Conservation (phyloP, 352 stramenopile species). For the Globisporangium irregulare region DNA sequence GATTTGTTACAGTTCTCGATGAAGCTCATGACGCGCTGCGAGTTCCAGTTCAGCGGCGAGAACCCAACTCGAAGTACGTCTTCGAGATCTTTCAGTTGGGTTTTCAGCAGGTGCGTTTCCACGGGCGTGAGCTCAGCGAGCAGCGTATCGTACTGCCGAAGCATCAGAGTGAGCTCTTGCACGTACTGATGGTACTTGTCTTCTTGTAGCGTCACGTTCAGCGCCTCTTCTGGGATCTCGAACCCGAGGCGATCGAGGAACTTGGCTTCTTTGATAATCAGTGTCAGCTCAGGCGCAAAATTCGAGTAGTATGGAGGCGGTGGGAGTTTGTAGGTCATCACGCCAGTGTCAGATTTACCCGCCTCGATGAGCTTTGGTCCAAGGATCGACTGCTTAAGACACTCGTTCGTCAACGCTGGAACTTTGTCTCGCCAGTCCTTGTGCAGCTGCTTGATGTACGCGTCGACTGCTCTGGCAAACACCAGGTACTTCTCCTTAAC, state of each 20-base stretch:
- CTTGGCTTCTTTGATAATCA: conserved; percentile 96
- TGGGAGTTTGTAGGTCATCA: conserved; percentile 82
- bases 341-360: conserved; percentile 71
- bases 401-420: conserved; percentile 86
- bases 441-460: conserved; percentile 92
- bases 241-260: conserved; percentile 95
- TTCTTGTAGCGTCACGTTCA: conserved; percentile 96
- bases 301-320: conserved; percentile 92
- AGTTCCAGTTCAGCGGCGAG: conserved; percentile 96
- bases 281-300: conserved; percentile 90
- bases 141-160: conserved; percentile 89
- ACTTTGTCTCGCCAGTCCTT: conserved; percentile 92
- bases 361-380: conserved; percentile 75
- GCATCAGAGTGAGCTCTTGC: conserved; percentile 90
- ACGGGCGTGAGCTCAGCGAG: conserved; percentile 84
- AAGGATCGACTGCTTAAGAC: conserved; percentile 93
- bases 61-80: conserved; percentile 88
- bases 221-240: conserved; percentile 91
- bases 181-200: conserved; percentile 96
- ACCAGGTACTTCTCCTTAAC: conserved; percentile 94
- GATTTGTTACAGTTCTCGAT: conserved; percentile 93
- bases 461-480: conserved; percentile 91
- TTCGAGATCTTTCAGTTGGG: conserved; percentile 88
- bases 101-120: conserved; percentile 87
- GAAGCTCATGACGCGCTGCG: conserved; percentile 93